phyloP scores from a whole-genome alignment of 1,139 yeast genomes.

The Taphrina sp. region DNA sequence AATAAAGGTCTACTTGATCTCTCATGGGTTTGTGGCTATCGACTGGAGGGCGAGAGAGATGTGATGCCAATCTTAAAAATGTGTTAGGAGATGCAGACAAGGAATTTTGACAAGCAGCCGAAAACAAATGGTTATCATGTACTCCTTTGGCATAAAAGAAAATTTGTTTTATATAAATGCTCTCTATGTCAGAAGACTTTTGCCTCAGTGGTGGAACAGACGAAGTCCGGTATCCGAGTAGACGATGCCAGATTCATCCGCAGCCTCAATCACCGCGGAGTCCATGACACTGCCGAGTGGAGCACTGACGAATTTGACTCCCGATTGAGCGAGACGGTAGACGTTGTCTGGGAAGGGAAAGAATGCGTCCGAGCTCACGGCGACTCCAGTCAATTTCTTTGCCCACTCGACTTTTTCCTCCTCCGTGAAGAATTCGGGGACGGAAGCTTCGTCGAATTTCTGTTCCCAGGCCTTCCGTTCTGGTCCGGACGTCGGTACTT shows the following conservation, averaged over 20 bases:
- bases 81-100: too few species aligned
- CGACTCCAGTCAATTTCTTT: conserved; percentile 72
- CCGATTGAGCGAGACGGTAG: conserved; percentile 93
- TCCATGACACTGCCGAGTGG: conserved; percentile 98
- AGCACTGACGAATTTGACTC: conserved; percentile 93
- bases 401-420: conserved; percentile 90
- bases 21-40: too few species aligned
- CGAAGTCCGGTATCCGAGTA: conserved; percentile 95
- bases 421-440: conserved; percentile 78
- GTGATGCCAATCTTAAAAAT: too few species aligned
- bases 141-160: too few species aligned
- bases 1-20: too few species aligned
- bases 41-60: too few species aligned
- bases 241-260: conserved; percentile 81
- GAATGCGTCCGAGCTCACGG: conserved; percentile 94
- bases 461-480: conserved; percentile 89
- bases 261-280: conserved; percentile 92
- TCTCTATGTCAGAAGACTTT: neutral
- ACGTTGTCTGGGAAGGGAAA: conserved; percentile 99
- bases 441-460: conserved; percentile 61
- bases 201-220: conserved; percentile 79
- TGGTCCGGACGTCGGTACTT: conserved; percentile 87
- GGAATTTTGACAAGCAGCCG: too few species aligned
- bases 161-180: too few species aligned
- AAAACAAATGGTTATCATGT: neutral